Percentiles rank a stretch among this genome's conserved stretches.
Evolutionary conservation across 768 basidiomycete genomes (phyloP).

Genomic region (Trametes maxima): DNA sequence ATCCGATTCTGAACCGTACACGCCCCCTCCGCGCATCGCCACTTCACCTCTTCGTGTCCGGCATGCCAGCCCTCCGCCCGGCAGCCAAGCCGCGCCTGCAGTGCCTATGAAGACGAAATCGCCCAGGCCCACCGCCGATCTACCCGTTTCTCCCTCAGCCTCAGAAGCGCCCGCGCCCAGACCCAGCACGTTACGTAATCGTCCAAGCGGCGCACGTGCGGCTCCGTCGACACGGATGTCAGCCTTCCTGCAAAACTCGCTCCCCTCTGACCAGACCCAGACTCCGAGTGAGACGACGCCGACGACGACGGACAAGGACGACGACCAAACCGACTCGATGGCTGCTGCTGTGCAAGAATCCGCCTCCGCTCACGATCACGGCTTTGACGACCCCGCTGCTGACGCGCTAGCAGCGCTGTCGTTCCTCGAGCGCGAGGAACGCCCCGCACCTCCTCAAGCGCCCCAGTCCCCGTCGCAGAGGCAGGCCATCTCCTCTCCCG

Average conservation of each 20-base stretch:
- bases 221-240: constrained; percentile 40
- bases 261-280: constrained; percentile 14
- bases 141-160: constrained; percentile 3
- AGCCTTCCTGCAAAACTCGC: constrained; percentile 23
- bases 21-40: constrained; percentile 23
- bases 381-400: constrained; percentile 48
- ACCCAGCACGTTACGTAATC: constrained; percentile 53
- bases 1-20: constrained; percentile 26
- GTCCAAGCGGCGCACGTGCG: constrained; percentile 82
- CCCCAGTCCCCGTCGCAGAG: constrained; percentile 37
- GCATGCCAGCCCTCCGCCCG: constrained; percentile 16
- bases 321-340: constrained; percentile 12
- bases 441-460: constrained; percentile 29
- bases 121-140: constrained; percentile 9
- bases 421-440: constrained; percentile 63
- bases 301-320: constrained; percentile 14
- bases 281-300: constrained; percentile 17
- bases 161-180: constrained; percentile 24
- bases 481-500: constrained; percentile 34
- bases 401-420: constrained; percentile 81
- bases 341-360: constrained; percentile 25
- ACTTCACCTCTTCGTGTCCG: constrained; percentile 13
- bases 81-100: constrained; percentile 8
- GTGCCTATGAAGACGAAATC: constrained; percentile 20
- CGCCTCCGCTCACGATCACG: constrained; percentile 12